phyloP scores from a whole-genome alignment of 2,329 filamentous ascomycete species.

The Fusarium guadeloupense region DNA sequence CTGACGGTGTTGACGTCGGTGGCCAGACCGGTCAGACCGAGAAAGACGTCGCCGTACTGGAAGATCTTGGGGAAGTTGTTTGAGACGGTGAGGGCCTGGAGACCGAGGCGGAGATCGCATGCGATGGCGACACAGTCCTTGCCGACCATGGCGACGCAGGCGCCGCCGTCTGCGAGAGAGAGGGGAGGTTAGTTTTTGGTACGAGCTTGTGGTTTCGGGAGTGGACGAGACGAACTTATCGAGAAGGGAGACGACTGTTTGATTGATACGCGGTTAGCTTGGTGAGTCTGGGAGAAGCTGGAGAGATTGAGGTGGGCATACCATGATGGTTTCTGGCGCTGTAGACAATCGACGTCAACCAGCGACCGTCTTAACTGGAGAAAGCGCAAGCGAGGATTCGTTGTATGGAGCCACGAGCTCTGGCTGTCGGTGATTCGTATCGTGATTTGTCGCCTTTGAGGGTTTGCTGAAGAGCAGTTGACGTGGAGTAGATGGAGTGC shows the following conservation, averaged over 20 bases:
- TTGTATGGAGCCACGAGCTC: background rate
- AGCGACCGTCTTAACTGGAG: slow-evolving; percentile 23
- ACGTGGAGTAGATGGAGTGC: slow-evolving; percentile 32
- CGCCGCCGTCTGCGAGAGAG: slow-evolving; percentile 74
- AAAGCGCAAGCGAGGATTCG: slow-evolving; percentile 11
- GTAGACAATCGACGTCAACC: slow-evolving; percentile 39
- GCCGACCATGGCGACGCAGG: slow-evolving; percentile 98
- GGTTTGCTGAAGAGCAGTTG: slow-evolving; percentile 12
- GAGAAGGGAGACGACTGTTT: slow-evolving; percentile 89
- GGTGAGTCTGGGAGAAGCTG: background rate
- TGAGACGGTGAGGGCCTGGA: slow-evolving; percentile 95
- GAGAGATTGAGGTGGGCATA: slow-evolving; percentile 28
- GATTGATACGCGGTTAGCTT: slow-evolving; percentile 45
- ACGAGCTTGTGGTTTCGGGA: slow-evolving; percentile 4
- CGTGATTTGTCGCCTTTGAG: slow-evolving; percentile 11
- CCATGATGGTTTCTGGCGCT: slow-evolving; percentile 44
- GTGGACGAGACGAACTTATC: slow-evolving; percentile 75
- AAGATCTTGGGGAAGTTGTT: slow-evolving; percentile 99
- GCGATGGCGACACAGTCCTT: slow-evolving; percentile 99
- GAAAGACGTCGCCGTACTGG: slow-evolving; percentile 93
- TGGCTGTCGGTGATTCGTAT: slow-evolving; percentile 15
- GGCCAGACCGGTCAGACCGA: slow-evolving; percentile 94
- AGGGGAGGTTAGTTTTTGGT: slow-evolving; percentile 27
- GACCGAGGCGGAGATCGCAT: slow-evolving; percentile 96
- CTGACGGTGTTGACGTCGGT: slow-evolving; percentile 95